Base-by-base conservation (phyloP, 495 filamentous ascomycete genomes). In the Endocarpon pusillum region DNA sequence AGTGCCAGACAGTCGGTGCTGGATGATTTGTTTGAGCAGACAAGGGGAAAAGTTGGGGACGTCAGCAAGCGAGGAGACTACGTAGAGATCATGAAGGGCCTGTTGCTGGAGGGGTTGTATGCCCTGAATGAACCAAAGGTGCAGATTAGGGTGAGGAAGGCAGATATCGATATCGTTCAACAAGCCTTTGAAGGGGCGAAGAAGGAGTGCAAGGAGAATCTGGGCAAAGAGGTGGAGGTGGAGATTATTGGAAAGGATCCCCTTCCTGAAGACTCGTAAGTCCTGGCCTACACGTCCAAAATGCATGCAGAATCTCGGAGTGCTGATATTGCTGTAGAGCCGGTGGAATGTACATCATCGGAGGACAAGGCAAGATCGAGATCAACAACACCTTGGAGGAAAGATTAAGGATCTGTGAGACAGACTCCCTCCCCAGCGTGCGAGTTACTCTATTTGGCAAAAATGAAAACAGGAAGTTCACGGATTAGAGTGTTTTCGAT, bases 301-400 rank as follows among this genome's bases (percentile, higher is more conserved):
- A 12, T 27, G 19, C 19, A 20, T 34, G 9, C 11, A 6, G 22
- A 12, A 18, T 23, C 6, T 30, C 23, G 26, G n/a, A 10, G 29
- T 27, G 30, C 28, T 21, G 8, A 15, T n/a, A 34, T 35, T 35
- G 18, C 18, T 38, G 22, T 35, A 97, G 89, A 42, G 67, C 83
- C 35, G 89, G 89, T 37, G 89, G 89, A 41, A 61, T 94, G 12
- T 51, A 62, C 26, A 78, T 96, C 41, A 53, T 91, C 16, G 83
- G 85, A 18, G 72, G 76, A 31, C 66, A 72, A 38, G 91, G 91
- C 49, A 94, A 86, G 67, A 96, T 99, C 54, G 83, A 92, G 43
- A 92, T 99, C 53, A 84, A 94, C 71, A 94, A 99, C 59, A 96
- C 89, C 18, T 75, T 96, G 32, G 91, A 96, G 45, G 80, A 93